Base-by-base conservation (phyloP, 176 grass and related monocot species). In the Puya raimondii region DNA sequence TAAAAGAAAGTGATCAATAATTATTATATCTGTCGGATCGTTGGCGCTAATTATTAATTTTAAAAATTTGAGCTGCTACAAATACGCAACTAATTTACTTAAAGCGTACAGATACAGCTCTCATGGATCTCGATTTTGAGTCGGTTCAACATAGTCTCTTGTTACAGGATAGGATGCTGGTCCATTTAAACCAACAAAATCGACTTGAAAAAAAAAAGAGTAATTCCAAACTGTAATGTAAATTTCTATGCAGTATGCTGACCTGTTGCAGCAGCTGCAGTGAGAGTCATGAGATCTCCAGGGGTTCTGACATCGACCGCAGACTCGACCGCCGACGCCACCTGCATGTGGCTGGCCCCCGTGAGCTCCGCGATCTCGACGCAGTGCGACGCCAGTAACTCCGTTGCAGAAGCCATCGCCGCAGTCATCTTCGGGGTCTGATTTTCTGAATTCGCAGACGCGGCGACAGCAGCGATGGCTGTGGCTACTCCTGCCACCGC, bases 221-320 rank as follows among this genome's bases (percentile, higher is more conserved):
- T 26, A 26, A 26, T 1, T 26, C 25, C 25, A 26, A 26, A 26
- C 25, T 26, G 25, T 26, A 26, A 26, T 26, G 25, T 26, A 26
- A 26, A 26, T 26, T 26, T 26, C 2, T n/a, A n/a, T n/a, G n/a
- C n/a, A n/a, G n/a, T n/a, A n/a, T 67, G 10, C 77, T 53, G 78
- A 99, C 91, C 87, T 72, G 93, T 97, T 72, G 89, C 93, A 6
- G 93, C 86, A 11, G 93, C 86, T 11, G 93, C 89, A 7, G 89
- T 90, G 56, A 97, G 90, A 27, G 93, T 97, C 86, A 88, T 67
- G 42, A 97, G 87, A 65, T 97, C 89, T 1, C 93, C 89, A 10
- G 93, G 76, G 66, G 84, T 84, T 71, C 74, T 80, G 13, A 90
- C 71, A 53, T 92, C 93, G 12, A 92, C 84, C 0, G 89, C 93